Evolutionary conservation across 805 yeast genomes (phyloP), one percentile per base, ranked within the genome.

Genomic region (Zygotorulaspora florentina): DNA sequence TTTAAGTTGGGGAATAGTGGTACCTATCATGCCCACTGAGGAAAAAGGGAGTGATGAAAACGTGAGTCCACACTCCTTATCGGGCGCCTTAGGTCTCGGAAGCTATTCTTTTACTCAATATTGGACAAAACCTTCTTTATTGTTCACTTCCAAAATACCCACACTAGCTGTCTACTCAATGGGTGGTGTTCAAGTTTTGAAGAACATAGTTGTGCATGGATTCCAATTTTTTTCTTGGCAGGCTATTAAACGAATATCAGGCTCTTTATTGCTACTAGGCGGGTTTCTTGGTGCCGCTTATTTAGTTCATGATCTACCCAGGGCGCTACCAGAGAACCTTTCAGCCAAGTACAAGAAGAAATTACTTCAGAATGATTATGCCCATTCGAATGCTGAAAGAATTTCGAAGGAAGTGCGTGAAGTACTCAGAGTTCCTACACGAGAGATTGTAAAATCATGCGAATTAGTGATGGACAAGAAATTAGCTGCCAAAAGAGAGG

Each of bases 271-370:
- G 0, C 53, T 80, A 2, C 72, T 79, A 8, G 74, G 76, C 1
- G 68, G 78, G 4, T 74, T 79, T 1, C 70, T 79, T 11, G 73
- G 84, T 0, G 67, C 77, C 0, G 78, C 80, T 34, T 88, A 86
- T 57, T 62, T 89, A 46, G 69, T 88, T 15, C 72, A 74, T 48
- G 98, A 93, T 64, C 79, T 95, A 11, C 97, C 97, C 2, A 79
- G 84, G 56, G 96, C 97, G 0, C 80, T 87, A 56, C 95, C 96
- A 15, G 73, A 88, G 53, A 89, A 89, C 47, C 75, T 88, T 47
- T 88, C 93, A 0, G 72, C 75, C 39, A 87, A 85, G 64, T 77
- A 91, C 53, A 77, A 76, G 51, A 60, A 60, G 6, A 85, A 83
- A 57, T 70, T 93, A 28, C 72, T 72, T 35, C 77, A 76, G 12